Base-by-base conservation (phyloP, 2,329 filamentous ascomycete species). In the Fusarium sp. region DNA sequence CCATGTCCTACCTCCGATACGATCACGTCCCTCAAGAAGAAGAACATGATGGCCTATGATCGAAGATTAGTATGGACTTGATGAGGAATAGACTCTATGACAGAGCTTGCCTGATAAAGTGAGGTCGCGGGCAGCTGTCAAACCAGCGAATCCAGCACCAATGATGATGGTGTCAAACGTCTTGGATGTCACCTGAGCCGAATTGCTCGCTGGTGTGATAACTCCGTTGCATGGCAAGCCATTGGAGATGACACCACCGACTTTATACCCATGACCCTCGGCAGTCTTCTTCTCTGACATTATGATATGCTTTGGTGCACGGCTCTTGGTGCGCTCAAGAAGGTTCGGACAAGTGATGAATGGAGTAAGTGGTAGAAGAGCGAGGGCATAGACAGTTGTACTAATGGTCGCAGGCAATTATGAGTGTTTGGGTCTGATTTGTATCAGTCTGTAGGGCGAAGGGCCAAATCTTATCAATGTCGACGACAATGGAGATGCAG, bases 31-130 rank as follows among this genome's bases (percentile, higher is more conserved):
- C 38, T 40, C 38, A 6, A 40, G 38, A 11, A 40, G 38, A 2
- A 40, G 38, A 40, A 40, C 9, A 40, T 20, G 5, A 20, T 40
- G 18, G 18, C 38, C 38, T 40, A 40, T 40, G n/a, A n/a, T 40
- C 2, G 0, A 18, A 20, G 18, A 40, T 40, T 20, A 40, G 10
- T 11, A 40, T 40, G 5, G n/a, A 18, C 0, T 2, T 40, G 0
- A 11, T 11, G 2, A 3, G 18, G 9, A 2, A 40, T 1, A 5
- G 5, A 40, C n/a, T 40, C 18, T 40, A 2, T 3, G 38, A 11
- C 2, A 3, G n/a, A 3, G 5, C 10, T 20, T 40, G 18, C 38
- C 38, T 40, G 18, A 40, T 3, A 13, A 11, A 3, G 38, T 6
- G 18, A 40, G 38, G 38, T 40, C 38, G n/a, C 38, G 18, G 18